Conservation (phyloP, 108 stramenopile genomes). For the Skeletonema grethae region DNA sequence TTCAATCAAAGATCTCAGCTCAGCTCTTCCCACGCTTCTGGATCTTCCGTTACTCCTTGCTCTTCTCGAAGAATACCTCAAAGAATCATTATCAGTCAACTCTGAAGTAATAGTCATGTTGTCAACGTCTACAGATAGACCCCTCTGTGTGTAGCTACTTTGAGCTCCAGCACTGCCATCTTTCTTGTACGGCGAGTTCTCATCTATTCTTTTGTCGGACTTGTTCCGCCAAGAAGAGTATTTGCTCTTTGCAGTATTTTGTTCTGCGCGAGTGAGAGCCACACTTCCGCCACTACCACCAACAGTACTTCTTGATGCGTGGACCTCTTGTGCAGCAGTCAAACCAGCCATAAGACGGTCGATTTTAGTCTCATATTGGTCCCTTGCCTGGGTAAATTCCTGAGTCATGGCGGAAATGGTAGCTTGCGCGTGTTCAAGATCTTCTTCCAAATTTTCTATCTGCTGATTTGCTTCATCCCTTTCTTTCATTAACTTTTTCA, state of each 20-base stretch:
- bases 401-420: conserved; percentile 51
- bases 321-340: conserved; percentile 41
- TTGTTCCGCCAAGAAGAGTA: conserved; percentile 28
- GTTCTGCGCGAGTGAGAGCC: conserved; percentile 3
- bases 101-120: conserved; percentile 49
- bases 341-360: conserved; percentile 50
- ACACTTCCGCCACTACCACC: conserved; percentile 8
- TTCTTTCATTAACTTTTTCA: conserved; percentile 33
- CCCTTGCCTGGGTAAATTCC: conserved; percentile 37
- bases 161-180: neutral
- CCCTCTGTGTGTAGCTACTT: conserved; percentile 16
- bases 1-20: conserved; percentile 6
- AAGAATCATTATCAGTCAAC: conserved; percentile 37
- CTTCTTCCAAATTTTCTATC: conserved; percentile 46
- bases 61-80: conserved; percentile 32
- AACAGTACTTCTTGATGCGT: conserved; percentile 37
- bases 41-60: conserved; percentile 33
- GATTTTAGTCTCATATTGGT: conserved; percentile 49
- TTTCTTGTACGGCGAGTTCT: conserved; percentile 4
- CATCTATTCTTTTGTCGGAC: conserved; percentile 5
- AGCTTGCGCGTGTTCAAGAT: conserved; percentile 39
- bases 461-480: conserved; percentile 43
- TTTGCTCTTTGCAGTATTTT: conserved; percentile 5
- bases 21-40: conserved; percentile 25
- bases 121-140: conserved; percentile 41